These are phyloP conservation scores for Xylaria sp. DNA, from an alignment of 495 filamentous ascomycete species.

Conservation along the genomic window DNA sequence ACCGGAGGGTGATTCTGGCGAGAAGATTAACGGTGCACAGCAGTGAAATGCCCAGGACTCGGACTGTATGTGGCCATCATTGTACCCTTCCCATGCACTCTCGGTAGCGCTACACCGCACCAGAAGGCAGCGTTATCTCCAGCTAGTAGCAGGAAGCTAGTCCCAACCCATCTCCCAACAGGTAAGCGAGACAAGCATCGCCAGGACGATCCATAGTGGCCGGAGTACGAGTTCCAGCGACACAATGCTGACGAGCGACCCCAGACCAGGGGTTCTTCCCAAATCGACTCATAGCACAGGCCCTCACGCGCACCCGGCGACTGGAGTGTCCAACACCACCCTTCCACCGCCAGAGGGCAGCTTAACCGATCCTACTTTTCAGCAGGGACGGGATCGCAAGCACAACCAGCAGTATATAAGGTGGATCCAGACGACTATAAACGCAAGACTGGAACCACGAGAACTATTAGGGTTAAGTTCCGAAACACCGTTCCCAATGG, in stretches of 20 bases:
- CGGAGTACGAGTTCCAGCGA: conserved; percentile 68
- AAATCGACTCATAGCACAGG: conserved; percentile 65
- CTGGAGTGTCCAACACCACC: conserved; percentile 53
- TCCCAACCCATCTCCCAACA: conserved; percentile 44
- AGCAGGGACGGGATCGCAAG: conserved; percentile 44
- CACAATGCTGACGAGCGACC: conserved; percentile 66
- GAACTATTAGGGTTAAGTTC: conserved; percentile 81
- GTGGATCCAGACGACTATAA: conserved; percentile 48
- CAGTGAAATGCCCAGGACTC: conserved; percentile 35
- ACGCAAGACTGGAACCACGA: conserved; percentile 63
- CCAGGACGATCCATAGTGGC: conserved; percentile 57
- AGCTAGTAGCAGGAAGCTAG: conserved; percentile 44
- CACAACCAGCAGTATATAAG: conserved; percentile 45
- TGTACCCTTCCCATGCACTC: conserved; percentile 48
- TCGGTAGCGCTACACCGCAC: conserved; percentile 25
- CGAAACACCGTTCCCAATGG: conserved; percentile 62
- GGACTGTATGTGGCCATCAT: conserved; percentile 52
- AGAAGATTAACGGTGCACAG: conserved; percentile 42
- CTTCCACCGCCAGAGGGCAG: conserved; percentile 44
- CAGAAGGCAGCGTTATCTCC: conserved; percentile 32
- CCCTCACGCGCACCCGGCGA: conserved; percentile 48
- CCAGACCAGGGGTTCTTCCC: conserved; percentile 68
- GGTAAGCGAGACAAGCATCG: conserved; percentile 42
- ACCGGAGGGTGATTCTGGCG: conserved; percentile 51
- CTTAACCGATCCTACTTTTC: conserved; percentile 47